These are phyloP conservation scores for Artemisia annua DNA, from an alignment of 129 eudicot genomes.

Conservation along the genomic window DNA sequence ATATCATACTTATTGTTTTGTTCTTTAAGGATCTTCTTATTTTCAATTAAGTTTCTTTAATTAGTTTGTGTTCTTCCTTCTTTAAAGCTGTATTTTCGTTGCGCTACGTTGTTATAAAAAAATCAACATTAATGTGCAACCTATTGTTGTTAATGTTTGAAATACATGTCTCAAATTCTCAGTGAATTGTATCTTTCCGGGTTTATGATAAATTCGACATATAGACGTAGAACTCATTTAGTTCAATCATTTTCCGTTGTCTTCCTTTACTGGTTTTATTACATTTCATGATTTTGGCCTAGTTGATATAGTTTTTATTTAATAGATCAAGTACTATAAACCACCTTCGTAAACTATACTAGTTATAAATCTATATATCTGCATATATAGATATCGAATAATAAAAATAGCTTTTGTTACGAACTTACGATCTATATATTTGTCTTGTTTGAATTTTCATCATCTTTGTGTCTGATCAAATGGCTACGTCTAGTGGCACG, in stretches of 20 bases:
- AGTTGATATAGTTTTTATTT: not conserved
- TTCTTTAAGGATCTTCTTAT: slow-evolving; percentile 7
- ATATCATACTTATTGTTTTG: slow-evolving; percentile 1
- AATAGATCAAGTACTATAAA: slow-evolving; percentile 1
- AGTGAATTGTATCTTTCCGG: slow-evolving; percentile 83
- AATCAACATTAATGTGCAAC: slow-evolving; percentile 59
- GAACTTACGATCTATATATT: slow-evolving; percentile 26
- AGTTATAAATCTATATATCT: slow-evolving; percentile 1
- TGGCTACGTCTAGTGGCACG: slow-evolving; percentile 76
- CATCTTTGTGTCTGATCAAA: slow-evolving; percentile 1
- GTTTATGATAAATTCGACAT: slow-evolving; percentile 96
- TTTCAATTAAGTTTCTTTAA: not conserved
- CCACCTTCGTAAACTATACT: slow-evolving; percentile 17
- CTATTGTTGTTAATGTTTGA: slow-evolving; percentile 58
- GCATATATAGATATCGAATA: not conserved
- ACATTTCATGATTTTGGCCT: slow-evolving; percentile 55
- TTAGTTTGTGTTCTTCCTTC: not conserved
- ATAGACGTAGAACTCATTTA: slow-evolving; percentile 87
- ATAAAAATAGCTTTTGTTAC: slow-evolving; percentile 10
- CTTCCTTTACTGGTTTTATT: slow-evolving; percentile 95
- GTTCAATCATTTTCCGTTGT: slow-evolving; percentile 99
- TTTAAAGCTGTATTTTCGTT: not conserved
- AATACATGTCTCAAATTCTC: slow-evolving; percentile 91
- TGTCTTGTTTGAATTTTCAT: slow-evolving; percentile 5
- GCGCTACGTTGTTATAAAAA: slow-evolving; percentile 11